Conservation (phyloP, 495 filamentous ascomycete species). For the Trichoderma reesei region DNA sequence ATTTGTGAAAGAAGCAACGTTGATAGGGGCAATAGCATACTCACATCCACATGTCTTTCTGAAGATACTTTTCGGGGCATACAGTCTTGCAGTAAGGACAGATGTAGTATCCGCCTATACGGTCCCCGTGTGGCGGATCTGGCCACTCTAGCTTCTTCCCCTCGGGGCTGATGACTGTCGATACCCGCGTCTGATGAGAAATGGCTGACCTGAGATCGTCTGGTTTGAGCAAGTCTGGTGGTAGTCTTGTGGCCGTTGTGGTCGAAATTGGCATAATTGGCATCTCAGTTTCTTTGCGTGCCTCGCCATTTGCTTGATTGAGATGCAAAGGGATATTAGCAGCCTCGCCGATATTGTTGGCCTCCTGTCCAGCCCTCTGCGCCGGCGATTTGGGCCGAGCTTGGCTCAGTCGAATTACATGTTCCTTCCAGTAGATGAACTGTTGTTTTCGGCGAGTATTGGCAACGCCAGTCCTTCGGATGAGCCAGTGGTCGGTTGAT, state of each 20-base stretch:
- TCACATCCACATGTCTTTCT: conserved; percentile 12
- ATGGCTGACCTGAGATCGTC: conserved; percentile 11
- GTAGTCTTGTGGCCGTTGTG: neutral
- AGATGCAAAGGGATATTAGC: too few relatives aligned
- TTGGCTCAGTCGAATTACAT: conserved; percentile 13
- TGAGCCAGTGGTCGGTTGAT: conserved; percentile 11
- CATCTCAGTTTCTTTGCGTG: too few relatives aligned
- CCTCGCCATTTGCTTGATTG: too few relatives aligned
- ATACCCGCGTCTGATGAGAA: conserved; percentile 12
- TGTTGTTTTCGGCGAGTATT: conserved; percentile 19
- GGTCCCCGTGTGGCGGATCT: conserved; percentile 8
- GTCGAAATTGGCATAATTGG: too few relatives aligned
- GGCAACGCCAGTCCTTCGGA: conserved; percentile 17
- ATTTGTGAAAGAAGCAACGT: neutral
- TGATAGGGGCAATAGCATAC: neutral
- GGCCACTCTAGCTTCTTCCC: conserved; percentile 11
- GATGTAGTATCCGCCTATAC: conserved; percentile 12
- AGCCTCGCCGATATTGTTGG: too few relatives aligned
- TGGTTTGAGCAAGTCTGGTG: neutral
- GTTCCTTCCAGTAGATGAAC: conserved; percentile 21
- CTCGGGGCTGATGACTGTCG: conserved; percentile 1
- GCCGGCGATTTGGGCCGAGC: neutral
- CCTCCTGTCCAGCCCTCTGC: too few relatives aligned
- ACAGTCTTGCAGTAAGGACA: conserved; percentile 20
- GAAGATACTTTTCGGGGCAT: conserved; percentile 14